phyloP scores from a whole-genome alignment of 1,284 basidiomycete species.

The Melampsora larici-populina region DNA sequence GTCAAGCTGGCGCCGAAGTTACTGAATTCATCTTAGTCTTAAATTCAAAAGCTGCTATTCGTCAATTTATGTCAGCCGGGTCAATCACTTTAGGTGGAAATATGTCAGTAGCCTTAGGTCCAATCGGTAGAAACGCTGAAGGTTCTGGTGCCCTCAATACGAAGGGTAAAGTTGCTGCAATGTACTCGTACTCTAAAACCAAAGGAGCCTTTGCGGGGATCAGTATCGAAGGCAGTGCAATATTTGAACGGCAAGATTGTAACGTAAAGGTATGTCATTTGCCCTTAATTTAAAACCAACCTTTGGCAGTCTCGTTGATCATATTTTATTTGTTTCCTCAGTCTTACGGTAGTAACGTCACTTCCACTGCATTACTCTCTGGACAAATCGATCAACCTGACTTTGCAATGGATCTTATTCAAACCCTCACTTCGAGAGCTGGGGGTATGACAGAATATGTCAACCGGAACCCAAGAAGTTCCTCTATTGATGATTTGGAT shows the following conservation, averaged over 20 bases:
- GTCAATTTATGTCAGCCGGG: conserved; percentile 91
- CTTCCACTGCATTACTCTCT: conserved; percentile 72
- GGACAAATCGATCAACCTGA: conserved; percentile 70
- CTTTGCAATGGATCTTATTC: conserved; percentile 71
- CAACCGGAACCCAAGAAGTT: neutral
- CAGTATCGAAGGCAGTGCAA: conserved; percentile 87
- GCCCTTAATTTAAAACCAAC: no score
- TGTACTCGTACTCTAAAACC: conserved; percentile 95
- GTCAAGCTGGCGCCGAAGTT: conserved; percentile 75
- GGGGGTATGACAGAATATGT: conserved; percentile 35
- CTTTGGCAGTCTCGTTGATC: neutral
- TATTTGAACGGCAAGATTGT: conserved; percentile 82
- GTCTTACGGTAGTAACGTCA: conserved; percentile 67
- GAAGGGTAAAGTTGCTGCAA: conserved; percentile 83
- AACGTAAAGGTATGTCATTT: conserved; percentile 52
- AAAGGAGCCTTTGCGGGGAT: conserved; percentile 67
- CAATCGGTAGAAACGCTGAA: conserved; percentile 89
- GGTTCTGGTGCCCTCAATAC: conserved; percentile 81
- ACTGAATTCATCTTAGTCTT: conserved; percentile 93
- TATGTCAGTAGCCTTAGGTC: conserved; percentile 84
- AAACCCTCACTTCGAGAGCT: conserved; percentile 58
- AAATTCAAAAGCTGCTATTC: conserved; percentile 65
- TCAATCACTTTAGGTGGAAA: conserved; percentile 90
- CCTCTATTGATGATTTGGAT: neutral
- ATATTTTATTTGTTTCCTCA: conserved; percentile 54